Evolutionary conservation across 257 asterid genomes (phyloP).

Genomic region (Jacaranda mimosifolia): DNA sequence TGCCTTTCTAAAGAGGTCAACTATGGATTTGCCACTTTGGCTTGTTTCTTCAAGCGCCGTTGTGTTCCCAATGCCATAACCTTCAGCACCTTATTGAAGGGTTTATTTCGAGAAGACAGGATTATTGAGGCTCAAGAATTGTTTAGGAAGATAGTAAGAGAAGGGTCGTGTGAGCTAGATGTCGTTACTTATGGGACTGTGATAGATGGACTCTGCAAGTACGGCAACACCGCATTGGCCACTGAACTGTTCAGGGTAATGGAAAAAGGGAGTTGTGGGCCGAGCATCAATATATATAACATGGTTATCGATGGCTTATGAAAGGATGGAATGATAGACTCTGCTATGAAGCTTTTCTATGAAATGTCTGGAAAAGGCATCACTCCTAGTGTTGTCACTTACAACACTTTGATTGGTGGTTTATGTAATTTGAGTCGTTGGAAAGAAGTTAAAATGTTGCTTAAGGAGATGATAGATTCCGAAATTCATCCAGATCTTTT

Average conservation of each 20-base stretch:
- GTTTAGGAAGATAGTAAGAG: conserved; percentile 40
- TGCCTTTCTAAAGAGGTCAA: conserved; percentile 10
- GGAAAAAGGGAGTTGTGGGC: conserved; percentile 33
- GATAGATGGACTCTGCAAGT: conserved; percentile 46
- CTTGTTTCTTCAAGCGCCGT: conserved; percentile 31
- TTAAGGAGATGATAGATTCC: conserved; percentile 21
- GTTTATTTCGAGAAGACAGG: conserved; percentile 34
- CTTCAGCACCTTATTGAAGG: conserved; percentile 16
- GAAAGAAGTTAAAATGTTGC: background rate
- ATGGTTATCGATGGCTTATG: conserved; percentile 44
- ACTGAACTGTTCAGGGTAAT: conserved; percentile 32
- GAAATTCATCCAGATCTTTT: conserved; percentile 10
- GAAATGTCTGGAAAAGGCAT: conserved; percentile 38
- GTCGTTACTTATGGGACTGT: background rate
- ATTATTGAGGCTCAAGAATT: conserved; percentile 36
- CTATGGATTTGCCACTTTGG: conserved; percentile 31
- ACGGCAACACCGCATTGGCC: conserved; percentile 42
- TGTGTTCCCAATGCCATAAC: background rate
- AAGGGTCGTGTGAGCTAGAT: conserved; percentile 32
- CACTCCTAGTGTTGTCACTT: too few relatives aligned
- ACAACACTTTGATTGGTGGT: too few relatives aligned
- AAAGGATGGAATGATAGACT: conserved; percentile 40
- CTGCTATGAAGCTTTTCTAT: conserved; percentile 37
- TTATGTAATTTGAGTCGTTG: too few relatives aligned
- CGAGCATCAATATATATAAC: conserved; percentile 28